Evolutionary conservation across 108 stramenopile genomes (phyloP), one percentile per base, ranked within the genome.

Genomic region (Skeletonema potamos): DNA sequence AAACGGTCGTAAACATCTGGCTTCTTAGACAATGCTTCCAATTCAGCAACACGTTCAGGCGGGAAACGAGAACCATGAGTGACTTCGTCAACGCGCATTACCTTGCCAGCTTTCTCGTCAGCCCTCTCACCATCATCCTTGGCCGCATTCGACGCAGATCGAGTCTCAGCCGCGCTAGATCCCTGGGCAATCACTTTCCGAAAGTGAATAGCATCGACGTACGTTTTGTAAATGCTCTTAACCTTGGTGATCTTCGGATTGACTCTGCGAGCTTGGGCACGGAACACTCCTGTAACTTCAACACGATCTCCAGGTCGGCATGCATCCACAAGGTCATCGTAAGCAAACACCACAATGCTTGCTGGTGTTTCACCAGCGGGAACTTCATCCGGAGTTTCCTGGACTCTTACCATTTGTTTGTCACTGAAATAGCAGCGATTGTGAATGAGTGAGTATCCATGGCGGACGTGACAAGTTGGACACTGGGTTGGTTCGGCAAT

Each of bases 301-400:
- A 99, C 95, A 56, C 96, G 86, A 73, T 99, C 99, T 20, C 98
- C 98, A 0, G 99, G 99, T 30, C 96, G 82, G 24, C 96, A 92
- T 5, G 91, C 79, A 77, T 99, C 99, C 18, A 98, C 98, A 46
- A 99, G 82, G 69, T 97, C 97, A 78, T 99, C 99, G 77, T 96
- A 99, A 30, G 94, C 92, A 84, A 97, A 99, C 10, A 97, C 74
- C 8, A 96, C 88, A 43, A 97, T 85, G 18, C 91, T 95, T 5
- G 96, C 94, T 2, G 99, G 99, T 20, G 99, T 99, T 73, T 99
- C 98, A 27, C 99, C 99, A 17, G 97, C 98, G 11, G 98, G 98
- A 39, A 99, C 97, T 77, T 95, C 89, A 67, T 98, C 96, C 10
- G 99, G 97, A 6, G 97, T 97, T 71, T 99, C 99, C 77, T 98